Percentiles rank a stretch among this genome's conserved stretches.
Evolutionary conservation across 495 filamentous ascomycete genomes (phyloP).

Genomic region (Penicillium roqueforti): DNA sequence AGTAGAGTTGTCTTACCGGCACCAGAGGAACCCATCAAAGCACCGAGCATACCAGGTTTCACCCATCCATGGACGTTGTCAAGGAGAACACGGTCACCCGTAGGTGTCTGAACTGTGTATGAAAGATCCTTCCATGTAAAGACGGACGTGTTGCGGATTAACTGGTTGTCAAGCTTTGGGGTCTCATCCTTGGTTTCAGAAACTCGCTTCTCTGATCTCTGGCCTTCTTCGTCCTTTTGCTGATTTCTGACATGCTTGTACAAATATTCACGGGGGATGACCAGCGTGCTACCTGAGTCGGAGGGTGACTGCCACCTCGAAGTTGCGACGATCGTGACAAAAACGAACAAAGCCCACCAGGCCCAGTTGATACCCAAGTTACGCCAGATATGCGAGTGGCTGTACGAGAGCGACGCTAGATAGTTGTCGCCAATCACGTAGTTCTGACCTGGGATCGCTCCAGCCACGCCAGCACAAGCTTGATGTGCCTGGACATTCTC

Average conservation of each 20-base stretch:
- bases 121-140: constrained; percentile 59
- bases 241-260: constrained; percentile 13
- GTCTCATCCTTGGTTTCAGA: constrained; percentile 10
- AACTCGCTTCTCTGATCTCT: constrained; percentile 20
- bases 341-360: constrained; percentile 42
- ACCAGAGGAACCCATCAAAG: constrained; percentile 63
- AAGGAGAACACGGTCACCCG: constrained; percentile 49
- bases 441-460: constrained; percentile 40
- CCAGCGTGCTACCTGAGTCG: constrained; percentile 30
- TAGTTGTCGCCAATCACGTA: constrained; percentile 46
- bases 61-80: constrained; percentile 87
- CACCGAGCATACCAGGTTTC: constrained; percentile 74
- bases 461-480: constrained; percentile 53
- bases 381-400: constrained; percentile 41
- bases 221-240: constrained; percentile 32
- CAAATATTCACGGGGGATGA: constrained; percentile 41
- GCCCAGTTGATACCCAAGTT: constrained; percentile 47
- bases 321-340: constrained; percentile 35
- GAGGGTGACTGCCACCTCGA: constrained; percentile 31
- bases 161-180: constrained; percentile 9
- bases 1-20: constrained; percentile 60
- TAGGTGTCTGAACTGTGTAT: constrained; percentile 48
- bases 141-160: constrained; percentile 48
- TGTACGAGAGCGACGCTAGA: constrained; percentile 47
- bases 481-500: constrained; percentile 23